Conservation (phyloP, 805 yeast species). For the Wickerhamiella sergipiensis region DNA sequence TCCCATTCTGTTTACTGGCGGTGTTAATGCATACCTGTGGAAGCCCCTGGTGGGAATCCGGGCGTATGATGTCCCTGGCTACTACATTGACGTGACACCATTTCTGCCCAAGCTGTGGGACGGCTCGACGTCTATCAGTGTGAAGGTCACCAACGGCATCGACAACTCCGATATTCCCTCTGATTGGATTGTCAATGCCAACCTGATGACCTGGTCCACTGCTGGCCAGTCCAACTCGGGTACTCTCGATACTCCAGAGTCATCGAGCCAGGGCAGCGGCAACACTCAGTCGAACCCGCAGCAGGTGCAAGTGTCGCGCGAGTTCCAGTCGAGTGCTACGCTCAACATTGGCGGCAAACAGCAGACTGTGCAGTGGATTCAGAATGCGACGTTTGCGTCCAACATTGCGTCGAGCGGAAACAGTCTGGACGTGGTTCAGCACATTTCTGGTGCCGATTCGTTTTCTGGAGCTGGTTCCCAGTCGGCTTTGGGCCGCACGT, state of each 20-base stretch:
- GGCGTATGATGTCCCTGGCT: constrained; percentile 61
- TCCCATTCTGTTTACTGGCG: constrained; percentile 71
- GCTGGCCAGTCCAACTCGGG: constrained; percentile 14
- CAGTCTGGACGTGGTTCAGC: constrained; percentile 9
- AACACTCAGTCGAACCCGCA: not conserved
- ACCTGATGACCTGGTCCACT: constrained; percentile 21
- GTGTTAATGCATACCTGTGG: constrained; percentile 71
- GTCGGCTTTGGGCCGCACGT: constrained; percentile 2
- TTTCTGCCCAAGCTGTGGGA: constrained; percentile 56
- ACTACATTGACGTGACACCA: constrained; percentile 58
- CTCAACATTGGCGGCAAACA: constrained; percentile 12
- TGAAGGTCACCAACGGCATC: constrained; percentile 32
- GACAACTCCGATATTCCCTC: constrained; percentile 11
- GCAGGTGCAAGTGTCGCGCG: constrained; percentile 5
- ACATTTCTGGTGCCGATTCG: constrained; percentile 7
- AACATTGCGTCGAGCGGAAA: constrained; percentile 6
- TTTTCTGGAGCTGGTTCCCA: constrained; percentile 6
- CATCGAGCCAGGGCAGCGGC: not conserved
- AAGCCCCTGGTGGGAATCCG: constrained; percentile 59
- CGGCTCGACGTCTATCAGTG: constrained; percentile 28
- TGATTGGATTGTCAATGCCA: constrained; percentile 24
- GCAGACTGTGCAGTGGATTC: constrained; percentile 12
- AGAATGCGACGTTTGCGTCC: constrained; percentile 7
- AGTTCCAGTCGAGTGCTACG: constrained; percentile 9
- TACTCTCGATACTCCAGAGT: constrained; percentile 2